Evolutionary conservation across 2,329 filamentous ascomycete species (phyloP), one percentile per base, ranked within the genome.

Genomic region (Dactylonectria macrodidyma): DNA sequence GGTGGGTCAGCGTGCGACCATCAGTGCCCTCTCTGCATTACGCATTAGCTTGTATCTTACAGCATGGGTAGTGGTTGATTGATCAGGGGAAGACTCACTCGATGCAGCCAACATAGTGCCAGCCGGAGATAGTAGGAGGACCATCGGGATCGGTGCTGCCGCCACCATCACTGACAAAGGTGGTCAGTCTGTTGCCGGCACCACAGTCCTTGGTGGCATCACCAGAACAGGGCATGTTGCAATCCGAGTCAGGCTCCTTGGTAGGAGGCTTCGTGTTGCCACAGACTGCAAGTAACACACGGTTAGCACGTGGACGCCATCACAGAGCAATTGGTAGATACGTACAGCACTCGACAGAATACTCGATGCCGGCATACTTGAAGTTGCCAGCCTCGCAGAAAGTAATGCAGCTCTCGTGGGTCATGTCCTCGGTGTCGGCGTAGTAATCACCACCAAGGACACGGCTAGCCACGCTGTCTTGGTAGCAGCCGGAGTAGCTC

Each of bases 161-260:
- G 9, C 51, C 22, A 10, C 62, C 63, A 26, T 52, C 62, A 10
- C 62, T 63, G 24, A 50, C 62, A 67, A 74, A 75, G 34, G 86
- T 80, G 62, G 78, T 84, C 62, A 88, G 75, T 10, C 82, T 80
- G 74, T 82, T 79, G 47, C 75, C 69, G 11, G 86, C 87, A 54
- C 88, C 88, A 70, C 88, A 90, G 9, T 81, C 82, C 75, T 89
- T 79, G 14, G 74, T 77, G 1, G 65, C 69, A 71, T 88, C 84
- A 12, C 87, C 88, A 58, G 83, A 79, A 73, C 88, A 90, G 0
- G 84, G 78, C 72, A 82, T 84, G 47, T 78, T 78, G 76, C 88
- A 90, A 22, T 77, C 74, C 11, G 75, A 75, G 5, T 86, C 85
- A 44, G 82, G 81, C 10, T 88, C 75, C 41, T 73, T 65, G 33